Evolutionary conservation across 2,329 filamentous ascomycete genomes (phyloP), one percentile per base, ranked within the genome.

Genomic region (Colletotrichum echinochloae): DNA sequence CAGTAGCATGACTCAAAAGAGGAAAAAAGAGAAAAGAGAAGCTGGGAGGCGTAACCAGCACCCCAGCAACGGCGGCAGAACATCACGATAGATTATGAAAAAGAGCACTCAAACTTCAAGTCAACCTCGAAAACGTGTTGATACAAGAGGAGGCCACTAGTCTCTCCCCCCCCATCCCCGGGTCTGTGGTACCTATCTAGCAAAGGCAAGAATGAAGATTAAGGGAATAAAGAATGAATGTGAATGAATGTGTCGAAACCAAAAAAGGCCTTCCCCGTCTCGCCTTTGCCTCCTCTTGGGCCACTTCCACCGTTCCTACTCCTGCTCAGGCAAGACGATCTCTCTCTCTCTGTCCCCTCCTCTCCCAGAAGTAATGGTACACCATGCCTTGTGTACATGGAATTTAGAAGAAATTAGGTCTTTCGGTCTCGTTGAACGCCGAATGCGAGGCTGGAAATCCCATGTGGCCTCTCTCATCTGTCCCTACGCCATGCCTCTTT

Each of bases 201-300:
- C 37, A 28, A 26, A 60, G 62, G 59, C 66, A 60, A 39, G 56
- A 52, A 61, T 55, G 54, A 65, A 14, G n/a, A 59, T 46, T 63
- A 57, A 56, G 48, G 56, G 65, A 65, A 60, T 71, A 30, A 55
- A 70, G 65, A 55, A 63, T 66, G 72, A 59, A 74, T 56, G 51
- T 18, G 63, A 70, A 51, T 61, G 62, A 60, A 48, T 57, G 28
- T 62, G 44, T 67, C 9, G 66, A 70, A 67, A 64, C 67, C 64
- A 54, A 70, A 67, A 20, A 41, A 14, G 5, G 57, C 52, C 48
- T 52, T 62, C 56, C 56, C 26, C 59, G n/a, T 33, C 59, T 51
- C 33, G 41, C 46, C 52, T 28, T 44, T 44, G 14, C 26, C 37
- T 23, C 56, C 18, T 37, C 39, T 16, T 26, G 39, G 9, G 12